Conservation (phyloP, 371 early-diverging fungal genomes). For the Rhizopus delemar region DNA sequence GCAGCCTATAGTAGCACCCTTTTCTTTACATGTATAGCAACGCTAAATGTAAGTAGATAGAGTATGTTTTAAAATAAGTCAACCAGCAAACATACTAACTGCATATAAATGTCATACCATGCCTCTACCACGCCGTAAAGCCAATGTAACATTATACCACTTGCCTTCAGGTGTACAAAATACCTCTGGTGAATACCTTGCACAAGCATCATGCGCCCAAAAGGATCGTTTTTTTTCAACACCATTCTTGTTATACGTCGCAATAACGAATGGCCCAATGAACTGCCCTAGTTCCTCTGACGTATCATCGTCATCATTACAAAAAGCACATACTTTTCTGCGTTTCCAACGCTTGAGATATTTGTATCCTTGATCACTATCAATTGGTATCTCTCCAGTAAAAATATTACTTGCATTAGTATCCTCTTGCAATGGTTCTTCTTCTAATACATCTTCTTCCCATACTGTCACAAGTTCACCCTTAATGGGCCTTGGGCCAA, state of each 20-base stretch:
- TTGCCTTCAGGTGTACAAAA: conserved; percentile 64
- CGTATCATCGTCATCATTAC: conserved; percentile 71
- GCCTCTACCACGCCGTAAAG: conserved; percentile 74
- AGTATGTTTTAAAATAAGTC: too few relatives aligned
- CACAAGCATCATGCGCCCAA: conserved; percentile 89
- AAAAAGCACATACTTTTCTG: conserved; percentile 72
- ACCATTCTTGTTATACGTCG: conserved; percentile 46
- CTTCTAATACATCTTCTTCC: conserved; percentile 64
- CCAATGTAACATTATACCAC: conserved; percentile 87
- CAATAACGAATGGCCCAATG: conserved; percentile 60
- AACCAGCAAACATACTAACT: background rate
- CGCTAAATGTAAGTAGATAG: conserved; percentile 34
- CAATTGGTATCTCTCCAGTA: conserved; percentile 31
- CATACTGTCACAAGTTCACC: conserved; percentile 65
- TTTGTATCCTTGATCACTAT: conserved; percentile 48
- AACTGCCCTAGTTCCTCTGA: conserved; percentile 57
- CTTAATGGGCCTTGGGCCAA: conserved; percentile 53
- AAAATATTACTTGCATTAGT: conserved; percentile 42
- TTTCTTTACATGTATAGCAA: conserved; percentile 76
- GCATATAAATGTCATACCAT: conserved; percentile 48
- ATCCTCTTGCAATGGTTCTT: conserved; percentile 1
- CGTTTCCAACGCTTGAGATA: conserved; percentile 54
- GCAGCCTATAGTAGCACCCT: conserved; percentile 90
- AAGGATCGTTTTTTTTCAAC: conserved; percentile 61
- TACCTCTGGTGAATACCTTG: conserved; percentile 85